Evolutionary conservation across 2,329 filamentous ascomycete species (phyloP).

Genomic region (Aspergillus sp.): DNA sequence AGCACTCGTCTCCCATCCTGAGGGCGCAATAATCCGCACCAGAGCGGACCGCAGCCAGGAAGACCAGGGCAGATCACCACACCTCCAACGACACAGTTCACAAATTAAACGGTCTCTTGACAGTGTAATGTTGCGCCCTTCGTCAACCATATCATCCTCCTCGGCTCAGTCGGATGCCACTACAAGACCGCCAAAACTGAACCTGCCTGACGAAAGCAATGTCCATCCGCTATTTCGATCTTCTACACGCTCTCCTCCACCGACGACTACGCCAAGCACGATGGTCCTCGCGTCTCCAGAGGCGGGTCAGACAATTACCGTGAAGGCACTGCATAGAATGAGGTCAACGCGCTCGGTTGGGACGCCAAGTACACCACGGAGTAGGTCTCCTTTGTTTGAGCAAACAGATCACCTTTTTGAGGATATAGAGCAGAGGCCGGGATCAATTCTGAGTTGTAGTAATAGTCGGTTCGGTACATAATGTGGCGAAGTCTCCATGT

Average conservation of each 20-base stretch:
- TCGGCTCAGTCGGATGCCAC: constrained; percentile 15
- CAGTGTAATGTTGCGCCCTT: constrained; percentile 21
- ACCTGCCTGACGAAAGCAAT: constrained; percentile 46
- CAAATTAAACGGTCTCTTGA: constrained; percentile 27
- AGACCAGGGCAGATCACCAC: constrained; percentile 1
- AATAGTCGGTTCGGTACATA: neutral
- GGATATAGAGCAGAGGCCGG: constrained; percentile 9
- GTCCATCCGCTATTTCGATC: constrained; percentile 61
- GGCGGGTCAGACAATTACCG: constrained; percentile 53
- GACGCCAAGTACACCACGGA: constrained; percentile 19
- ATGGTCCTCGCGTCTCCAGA: constrained; percentile 56
- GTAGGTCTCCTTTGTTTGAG: constrained; percentile 20
- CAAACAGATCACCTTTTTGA: constrained; percentile 13
- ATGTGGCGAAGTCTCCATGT: neutral
- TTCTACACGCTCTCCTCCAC: constrained; percentile 53
- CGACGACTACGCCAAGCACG: constrained; percentile 53
- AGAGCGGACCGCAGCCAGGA: constrained; percentile 2
- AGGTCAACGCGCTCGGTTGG: constrained; percentile 33
- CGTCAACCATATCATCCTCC: constrained; percentile 18
- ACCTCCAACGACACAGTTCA: constrained; percentile 16
- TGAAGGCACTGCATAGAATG: constrained; percentile 37
- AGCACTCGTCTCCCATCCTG: constrained; percentile 12
- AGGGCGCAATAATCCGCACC: constrained; percentile 8
- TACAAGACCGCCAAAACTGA: constrained; percentile 20
- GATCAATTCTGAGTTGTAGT: neutral